Percentiles rank a stretch among this genome's conserved stretches.
Evolutionary conservation across 768 basidiomycete genomes (phyloP).

Genomic region (Leccinum boreale): DNA sequence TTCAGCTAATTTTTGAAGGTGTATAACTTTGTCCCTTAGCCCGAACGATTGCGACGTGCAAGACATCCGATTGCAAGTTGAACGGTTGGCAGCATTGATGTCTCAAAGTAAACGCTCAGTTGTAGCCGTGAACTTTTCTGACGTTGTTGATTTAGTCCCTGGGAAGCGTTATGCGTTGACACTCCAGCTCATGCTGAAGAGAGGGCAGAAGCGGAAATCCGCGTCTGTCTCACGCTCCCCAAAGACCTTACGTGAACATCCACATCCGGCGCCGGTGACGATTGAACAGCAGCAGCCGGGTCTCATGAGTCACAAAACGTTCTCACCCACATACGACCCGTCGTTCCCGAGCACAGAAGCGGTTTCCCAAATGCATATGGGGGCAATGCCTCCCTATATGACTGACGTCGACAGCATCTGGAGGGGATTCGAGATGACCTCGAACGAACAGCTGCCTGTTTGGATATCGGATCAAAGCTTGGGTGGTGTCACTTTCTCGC

Average conservation of each 20-base stretch:
- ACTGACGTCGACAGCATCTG: constrained; percentile 62
- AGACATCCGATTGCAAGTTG: constrained; percentile 73
- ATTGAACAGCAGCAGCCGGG: constrained; percentile 41
- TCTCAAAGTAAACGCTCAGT: constrained; percentile 59
- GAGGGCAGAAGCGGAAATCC: constrained; percentile 58
- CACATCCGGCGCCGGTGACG: constrained; percentile 45
- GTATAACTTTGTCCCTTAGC: constrained; percentile 36
- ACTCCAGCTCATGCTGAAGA: constrained; percentile 84
- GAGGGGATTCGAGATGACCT: constrained; percentile 69
- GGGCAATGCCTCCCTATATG: constrained; percentile 22
- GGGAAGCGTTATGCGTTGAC: constrained; percentile 92
- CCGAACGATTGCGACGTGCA: constrained; percentile 79
- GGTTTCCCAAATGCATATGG: constrained; percentile 32
- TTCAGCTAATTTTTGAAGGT: not conserved
- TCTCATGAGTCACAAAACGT: constrained; percentile 44
- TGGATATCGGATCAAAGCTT: constrained; percentile 85
- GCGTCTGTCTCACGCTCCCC: constrained; percentile 61
- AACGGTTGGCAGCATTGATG: constrained; percentile 72
- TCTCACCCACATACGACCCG: constrained; percentile 56
- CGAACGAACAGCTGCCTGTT: constrained; percentile 74
- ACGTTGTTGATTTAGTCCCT: constrained; percentile 57
- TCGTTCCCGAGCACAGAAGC: constrained; percentile 33
- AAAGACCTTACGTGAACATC: constrained; percentile 51
- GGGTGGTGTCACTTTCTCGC: constrained; percentile 70
- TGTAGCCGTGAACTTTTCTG: constrained; percentile 2